A percentile compares a stretch with the other conserved stretches of the same genome.
phyloP scores from a whole-genome alignment of 495 filamentous ascomycete genomes.

The Arthonia radiata region DNA sequence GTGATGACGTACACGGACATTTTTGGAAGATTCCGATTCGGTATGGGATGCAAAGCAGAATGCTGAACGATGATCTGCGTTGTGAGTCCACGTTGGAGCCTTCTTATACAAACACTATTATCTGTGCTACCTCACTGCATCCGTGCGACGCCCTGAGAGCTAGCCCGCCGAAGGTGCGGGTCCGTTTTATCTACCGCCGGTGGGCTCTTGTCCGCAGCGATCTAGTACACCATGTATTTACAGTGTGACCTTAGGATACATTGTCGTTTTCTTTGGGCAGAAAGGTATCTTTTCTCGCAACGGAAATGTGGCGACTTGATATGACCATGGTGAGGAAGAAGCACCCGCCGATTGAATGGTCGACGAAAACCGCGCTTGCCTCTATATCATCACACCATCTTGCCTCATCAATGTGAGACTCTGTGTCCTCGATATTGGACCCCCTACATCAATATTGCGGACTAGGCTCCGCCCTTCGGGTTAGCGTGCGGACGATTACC shows the following conservation, averaged over 20 bases:
- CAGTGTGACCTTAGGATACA: conserved; percentile 1
- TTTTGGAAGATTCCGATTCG: conserved; percentile 2
- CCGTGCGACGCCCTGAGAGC: conserved; percentile 1
- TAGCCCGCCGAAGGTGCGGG: conserved; percentile 1
- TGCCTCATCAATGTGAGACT: conserved; percentile 1
- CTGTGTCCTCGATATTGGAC: conserved; percentile 1
- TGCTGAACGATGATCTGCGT: conserved; percentile 1
- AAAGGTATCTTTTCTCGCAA: conserved; percentile 1
- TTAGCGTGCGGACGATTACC: conserved; percentile 1
- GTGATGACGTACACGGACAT: conserved; percentile 8
- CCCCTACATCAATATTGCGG: conserved; percentile 1
- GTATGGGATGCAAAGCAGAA: conserved; percentile 2
- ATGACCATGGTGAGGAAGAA: conserved; percentile 1
- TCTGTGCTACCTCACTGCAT: conserved; percentile 2
- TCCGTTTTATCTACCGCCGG: no score
- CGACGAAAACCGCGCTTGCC: conserved; percentile 1
- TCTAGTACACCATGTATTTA: conserved; percentile 1
- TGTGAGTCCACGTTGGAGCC: conserved; percentile 1
- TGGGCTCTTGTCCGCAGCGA: conserved; percentile 1
- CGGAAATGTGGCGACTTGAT: conserved; percentile 1
- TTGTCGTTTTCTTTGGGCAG: conserved; percentile 1
- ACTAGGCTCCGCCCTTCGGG: conserved; percentile 1
- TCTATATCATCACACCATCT: conserved; percentile 1
- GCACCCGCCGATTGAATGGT: conserved; percentile 2
- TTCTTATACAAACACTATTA: conserved; percentile 2